phyloP scores from a whole-genome alignment of 2,329 filamentous ascomycete genomes.

The Fusarium sulawesiense region DNA sequence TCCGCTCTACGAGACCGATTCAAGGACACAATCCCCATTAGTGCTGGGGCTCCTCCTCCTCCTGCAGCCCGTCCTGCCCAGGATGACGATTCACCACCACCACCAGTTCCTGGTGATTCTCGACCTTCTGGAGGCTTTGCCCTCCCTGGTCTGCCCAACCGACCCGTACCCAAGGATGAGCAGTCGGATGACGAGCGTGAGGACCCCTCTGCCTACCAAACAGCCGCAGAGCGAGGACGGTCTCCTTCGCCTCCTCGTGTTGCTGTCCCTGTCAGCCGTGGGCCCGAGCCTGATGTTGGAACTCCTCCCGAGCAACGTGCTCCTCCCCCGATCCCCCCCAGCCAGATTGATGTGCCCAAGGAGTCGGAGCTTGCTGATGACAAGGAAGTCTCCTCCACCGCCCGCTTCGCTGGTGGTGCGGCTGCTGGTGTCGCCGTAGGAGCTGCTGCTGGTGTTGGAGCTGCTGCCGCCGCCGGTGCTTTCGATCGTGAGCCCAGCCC shows the following conservation, averaged over 20 bases:
- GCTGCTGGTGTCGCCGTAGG: slow-evolving; percentile 55
- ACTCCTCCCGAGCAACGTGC: slow-evolving; percentile 62
- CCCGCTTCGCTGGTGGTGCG: slow-evolving; percentile 69
- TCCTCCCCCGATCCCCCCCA: slow-evolving; percentile 70
- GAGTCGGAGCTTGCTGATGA: slow-evolving; percentile 75
- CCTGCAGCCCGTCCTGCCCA: slow-evolving; percentile 54
- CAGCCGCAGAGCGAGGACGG: slow-evolving; percentile 59
- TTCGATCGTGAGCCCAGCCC: slow-evolving; percentile 42
- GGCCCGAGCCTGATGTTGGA: slow-evolving; percentile 64
- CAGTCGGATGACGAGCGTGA: slow-evolving; percentile 63
- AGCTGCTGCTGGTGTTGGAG: slow-evolving; percentile 36
- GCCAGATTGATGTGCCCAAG: slow-evolving; percentile 71
- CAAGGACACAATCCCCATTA: slow-evolving; percentile 79
- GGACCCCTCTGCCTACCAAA: slow-evolving; percentile 57
- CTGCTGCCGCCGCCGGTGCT: slow-evolving; percentile 36
- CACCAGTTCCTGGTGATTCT: slow-evolving; percentile 61
- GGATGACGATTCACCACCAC: slow-evolving; percentile 61
- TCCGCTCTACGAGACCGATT: slow-evolving; percentile 85
- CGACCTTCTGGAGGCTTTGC: slow-evolving; percentile 81
- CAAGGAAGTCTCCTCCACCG: slow-evolving; percentile 67
- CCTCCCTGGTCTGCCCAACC: slow-evolving; percentile 78
- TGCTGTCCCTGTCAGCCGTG: slow-evolving; percentile 83
- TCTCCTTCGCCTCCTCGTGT: slow-evolving; percentile 81
- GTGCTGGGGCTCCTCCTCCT: slow-evolving; percentile 56
- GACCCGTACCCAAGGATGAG: slow-evolving; percentile 62